A percentile compares a stretch with the other conserved stretches of the same genome.
Evolutionary conservation across 2,329 filamentous ascomycete genomes (phyloP).

Genomic region (Gaeumannomyces tritici): DNA sequence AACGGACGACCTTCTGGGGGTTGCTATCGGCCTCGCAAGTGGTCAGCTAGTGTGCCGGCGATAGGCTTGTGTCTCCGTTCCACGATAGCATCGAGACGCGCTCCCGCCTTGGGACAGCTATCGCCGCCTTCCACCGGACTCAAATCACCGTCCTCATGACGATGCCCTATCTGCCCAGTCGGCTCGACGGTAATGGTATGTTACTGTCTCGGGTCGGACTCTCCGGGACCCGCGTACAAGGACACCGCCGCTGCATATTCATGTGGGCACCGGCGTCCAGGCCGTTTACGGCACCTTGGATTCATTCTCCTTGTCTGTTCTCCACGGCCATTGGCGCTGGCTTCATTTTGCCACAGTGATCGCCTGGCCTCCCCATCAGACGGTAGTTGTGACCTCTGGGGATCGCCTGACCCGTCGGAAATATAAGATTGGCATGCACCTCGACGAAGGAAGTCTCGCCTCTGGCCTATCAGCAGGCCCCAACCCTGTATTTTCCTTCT

Average conservation of each 20-base stretch:
- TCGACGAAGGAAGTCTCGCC: background rate
- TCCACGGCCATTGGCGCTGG: background rate
- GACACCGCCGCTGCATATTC: background rate
- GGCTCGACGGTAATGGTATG: background rate
- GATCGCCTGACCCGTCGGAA: background rate
- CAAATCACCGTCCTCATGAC: background rate
- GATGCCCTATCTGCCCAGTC: background rate
- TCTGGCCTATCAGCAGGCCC: background rate
- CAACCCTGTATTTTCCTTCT: background rate
- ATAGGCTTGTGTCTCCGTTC: background rate
- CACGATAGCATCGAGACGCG: too few relatives aligned
- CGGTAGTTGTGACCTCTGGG: background rate
- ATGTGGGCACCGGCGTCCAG: background rate
- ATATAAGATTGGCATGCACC: too few relatives aligned
- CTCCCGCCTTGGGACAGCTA: too few relatives aligned
- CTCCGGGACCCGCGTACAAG: background rate
- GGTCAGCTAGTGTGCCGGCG: background rate
- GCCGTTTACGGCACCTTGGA: background rate
- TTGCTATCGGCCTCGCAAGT: background rate
- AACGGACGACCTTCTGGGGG: background rate
- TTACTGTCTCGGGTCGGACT: background rate
- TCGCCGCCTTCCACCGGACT: too few relatives aligned
- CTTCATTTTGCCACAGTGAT: background rate
- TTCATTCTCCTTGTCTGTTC: background rate
- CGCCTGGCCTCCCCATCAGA: background rate